phyloP scores from a whole-genome alignment of 495 filamentous ascomycete genomes.

The Xylaria nigripes region DNA sequence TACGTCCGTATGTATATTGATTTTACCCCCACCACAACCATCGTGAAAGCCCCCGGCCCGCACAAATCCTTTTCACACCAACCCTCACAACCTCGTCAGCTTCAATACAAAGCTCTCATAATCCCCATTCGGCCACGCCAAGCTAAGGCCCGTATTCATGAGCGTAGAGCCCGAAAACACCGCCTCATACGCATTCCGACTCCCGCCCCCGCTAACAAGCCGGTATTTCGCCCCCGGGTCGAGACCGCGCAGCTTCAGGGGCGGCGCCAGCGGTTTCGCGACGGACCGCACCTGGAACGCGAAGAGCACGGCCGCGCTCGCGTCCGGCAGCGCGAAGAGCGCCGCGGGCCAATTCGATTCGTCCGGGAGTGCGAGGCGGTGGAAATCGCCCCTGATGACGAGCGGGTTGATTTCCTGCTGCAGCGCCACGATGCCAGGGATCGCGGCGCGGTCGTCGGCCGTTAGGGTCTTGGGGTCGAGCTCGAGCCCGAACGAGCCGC shows the following conservation, averaged over 20 bases:
- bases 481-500: constrained; percentile 49
- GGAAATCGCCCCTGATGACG: constrained; percentile 43
- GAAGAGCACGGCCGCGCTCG: constrained; percentile 38
- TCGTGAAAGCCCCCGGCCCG: too few species aligned
- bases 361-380: constrained; percentile 43
- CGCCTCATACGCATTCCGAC: constrained; percentile 31
- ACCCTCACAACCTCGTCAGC: constrained; percentile 29
- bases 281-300: constrained; percentile 40
- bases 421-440: constrained; percentile 39
- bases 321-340: constrained; percentile 41
- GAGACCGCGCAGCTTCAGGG: constrained; percentile 39
- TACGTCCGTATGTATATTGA: too few species aligned
- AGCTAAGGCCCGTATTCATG: constrained; percentile 41
- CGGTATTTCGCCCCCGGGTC: constrained; percentile 37
- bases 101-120: constrained; percentile 38
- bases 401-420: constrained; percentile 45
- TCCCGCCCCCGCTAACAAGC: constrained; percentile 18
- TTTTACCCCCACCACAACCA: too few species aligned
- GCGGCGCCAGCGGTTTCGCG: constrained; percentile 37
- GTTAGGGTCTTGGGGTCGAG: constrained; percentile 39
- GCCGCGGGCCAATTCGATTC: constrained; percentile 49
- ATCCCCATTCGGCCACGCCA: constrained; percentile 32
- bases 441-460: constrained; percentile 34
- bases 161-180: constrained; percentile 38
- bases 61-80: too few species aligned